A percentile compares a stretch with the other conserved stretches of the same genome.
These are phyloP conservation scores for Ceratocystis cubensis DNA, from an alignment of 2,329 filamentous ascomycete genomes.

Conservation along the genomic window DNA sequence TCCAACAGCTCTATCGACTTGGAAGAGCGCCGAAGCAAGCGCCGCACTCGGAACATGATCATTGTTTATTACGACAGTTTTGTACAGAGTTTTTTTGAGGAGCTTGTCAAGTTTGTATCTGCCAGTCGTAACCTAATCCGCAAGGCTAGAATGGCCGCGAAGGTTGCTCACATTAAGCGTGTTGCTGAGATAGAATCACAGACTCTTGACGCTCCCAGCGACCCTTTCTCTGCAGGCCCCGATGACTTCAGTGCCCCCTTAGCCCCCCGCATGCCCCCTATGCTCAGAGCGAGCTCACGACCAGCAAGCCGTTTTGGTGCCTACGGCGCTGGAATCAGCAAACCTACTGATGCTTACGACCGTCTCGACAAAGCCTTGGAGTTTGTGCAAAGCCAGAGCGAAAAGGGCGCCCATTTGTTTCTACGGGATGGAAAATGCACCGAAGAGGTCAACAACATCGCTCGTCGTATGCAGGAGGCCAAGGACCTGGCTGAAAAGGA, in stretches of 20 bases:
- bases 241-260: constrained; percentile 22
- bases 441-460: constrained; percentile 60
- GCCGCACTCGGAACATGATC: constrained; percentile 61
- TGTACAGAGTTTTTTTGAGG: constrained; percentile 70
- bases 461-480: constrained; percentile 51
- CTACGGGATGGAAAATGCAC: constrained; percentile 76
- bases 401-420: constrained; percentile 78
- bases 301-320: constrained; percentile 9
- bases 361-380: constrained; percentile 67
- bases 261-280: constrained; percentile 28
- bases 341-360: constrained; percentile 47
- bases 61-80: constrained; percentile 89
- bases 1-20: constrained; percentile 38
- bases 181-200: constrained; percentile 47
- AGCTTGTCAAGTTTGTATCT: constrained; percentile 69
- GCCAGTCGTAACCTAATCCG: constrained; percentile 71
- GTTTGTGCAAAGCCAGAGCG: constrained; percentile 66
- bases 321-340: constrained; percentile 24
- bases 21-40: constrained; percentile 37
- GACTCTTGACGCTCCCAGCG: constrained; percentile 26
- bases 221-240: constrained; percentile 1
- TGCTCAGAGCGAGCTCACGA: constrained; percentile 30
- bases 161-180: constrained; percentile 52
- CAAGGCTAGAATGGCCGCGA: constrained; percentile 74
- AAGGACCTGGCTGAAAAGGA: constrained; percentile 48